Evolutionary conservation across 495 filamentous ascomycete genomes (phyloP), one percentile per base, ranked within the genome.

Genomic region (Penicillium odoratum): DNA sequence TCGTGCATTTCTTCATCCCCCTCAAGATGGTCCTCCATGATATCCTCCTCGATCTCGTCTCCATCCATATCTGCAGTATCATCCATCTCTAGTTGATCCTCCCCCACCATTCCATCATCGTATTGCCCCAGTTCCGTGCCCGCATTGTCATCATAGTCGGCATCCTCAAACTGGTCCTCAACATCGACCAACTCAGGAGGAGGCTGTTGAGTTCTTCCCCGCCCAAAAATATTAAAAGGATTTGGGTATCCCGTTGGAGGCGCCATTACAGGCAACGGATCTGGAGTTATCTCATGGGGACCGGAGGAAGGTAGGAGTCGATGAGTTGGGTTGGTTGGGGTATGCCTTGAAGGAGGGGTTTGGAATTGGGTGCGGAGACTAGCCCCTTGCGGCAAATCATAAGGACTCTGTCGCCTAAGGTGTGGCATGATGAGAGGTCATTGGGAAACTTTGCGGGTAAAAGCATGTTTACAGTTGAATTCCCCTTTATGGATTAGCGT

Each of bases 1-100:
- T 76, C 70, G 10, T 66, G 67, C 69, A 77, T 78, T 34, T 72
- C 61, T 43, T 74, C 77, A 50, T 79, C 76, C 3, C 38, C 38
- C n/a, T 16, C 38, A 16, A 40, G 38, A 15, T 40, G 38, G 3
- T 11, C 10, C n/a, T 40, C 38, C 38, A 40, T 40, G 38, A 40
- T 4, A 21, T 75, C 67, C 28, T 67, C 75, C 26, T 71, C 71
- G 11, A 61, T 56, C 42, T 68, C 55, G 13, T 74, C 75, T 9
- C 78, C 78, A 7, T 73, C 67, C 29, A 70, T 40, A 15, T 40
- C 38, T 5, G 5, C 13, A 5, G 38, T 71, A 8, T 77, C 76
- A 7, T 75, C 75, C 5, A 75, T 71, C 6, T 65, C 72, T 3
- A 69, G 63, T 10, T 56, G 53, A 26, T 57, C 71, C 4, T 64